Evolutionary conservation across 345 rosid genomes (phyloP).

Genomic region (Limnanthes douglasii): DNA sequence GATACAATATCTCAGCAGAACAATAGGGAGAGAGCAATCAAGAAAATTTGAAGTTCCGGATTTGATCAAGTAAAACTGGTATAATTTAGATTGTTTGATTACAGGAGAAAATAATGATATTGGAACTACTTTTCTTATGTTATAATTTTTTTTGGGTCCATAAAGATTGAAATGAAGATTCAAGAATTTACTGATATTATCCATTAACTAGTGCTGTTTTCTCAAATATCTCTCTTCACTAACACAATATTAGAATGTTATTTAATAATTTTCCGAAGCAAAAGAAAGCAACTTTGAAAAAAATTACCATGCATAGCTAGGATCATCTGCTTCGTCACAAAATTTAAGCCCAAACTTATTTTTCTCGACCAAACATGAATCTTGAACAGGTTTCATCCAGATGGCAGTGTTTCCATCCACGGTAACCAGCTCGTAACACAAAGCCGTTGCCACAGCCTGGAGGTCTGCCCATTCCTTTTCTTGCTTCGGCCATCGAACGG

Average conservation of each 20-base stretch:
- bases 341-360: slow-evolving; percentile 63
- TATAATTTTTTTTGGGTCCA: too few species aligned
- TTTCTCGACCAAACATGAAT: slow-evolving; percentile 53
- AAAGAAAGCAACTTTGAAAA: slow-evolving; percentile 4
- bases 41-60: too few species aligned
- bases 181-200: slow-evolving; percentile 1
- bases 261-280: background rate
- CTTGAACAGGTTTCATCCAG: slow-evolving; percentile 82
- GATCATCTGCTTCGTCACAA: slow-evolving; percentile 55
- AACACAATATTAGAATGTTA: too few species aligned
- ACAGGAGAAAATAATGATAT: too few species aligned
- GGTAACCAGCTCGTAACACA: slow-evolving; percentile 78
- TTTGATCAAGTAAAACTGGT: too few species aligned
- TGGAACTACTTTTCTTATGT: too few species aligned
- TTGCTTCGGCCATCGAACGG: slow-evolving; percentile 95
- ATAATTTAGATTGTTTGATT: too few species aligned
- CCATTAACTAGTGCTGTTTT: too few species aligned
- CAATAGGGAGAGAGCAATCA: too few species aligned
- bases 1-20: too few species aligned
- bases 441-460: slow-evolving; percentile 77
- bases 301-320: slow-evolving; percentile 69
- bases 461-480: slow-evolving; percentile 99
- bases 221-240: too few species aligned
- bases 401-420: slow-evolving; percentile 92
- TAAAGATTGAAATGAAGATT: too few species aligned